Evolutionary conservation across 1,284 basidiomycete species (phyloP), one percentile per base, ranked within the genome.

Genomic region (Kwoniella shivajii): DNA sequence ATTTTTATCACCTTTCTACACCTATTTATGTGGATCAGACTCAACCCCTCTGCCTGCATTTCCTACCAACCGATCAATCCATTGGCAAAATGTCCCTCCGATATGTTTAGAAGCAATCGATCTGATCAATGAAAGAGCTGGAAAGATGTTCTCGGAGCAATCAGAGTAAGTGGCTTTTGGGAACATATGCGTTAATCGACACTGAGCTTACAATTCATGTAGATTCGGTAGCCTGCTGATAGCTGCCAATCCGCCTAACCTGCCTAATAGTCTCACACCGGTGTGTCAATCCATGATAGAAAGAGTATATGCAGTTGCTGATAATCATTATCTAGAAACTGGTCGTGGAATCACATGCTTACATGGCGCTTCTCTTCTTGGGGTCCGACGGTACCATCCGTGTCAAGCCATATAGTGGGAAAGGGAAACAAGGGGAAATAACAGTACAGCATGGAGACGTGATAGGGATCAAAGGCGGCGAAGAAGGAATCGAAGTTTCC

Each of bases 401-500:
- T 20, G 41, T 71, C 22, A 50, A 53, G 31, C 54, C 33, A 29
- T 49, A 29, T 47, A 54, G 18, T 29, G 56, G 30, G 30, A 29
- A 30, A 7, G 36, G n/a, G 16, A 64, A 64, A 29, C 50, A 47
- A 22, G 69, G 63, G 31, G 61, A 68, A 16, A 6, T 76, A 10
- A 64, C 56, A 1, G 50, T 64, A 10, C 72, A 72, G 50, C 74
- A 76, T 56, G 74, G 74, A 5, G 74, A 76, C 60, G 66, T 76
- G 0, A 22, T 74, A 2, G 59, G 66, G 6, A 37, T 71, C 30
- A 61, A 59, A 43, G 54, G 67, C 3, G 72, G 68, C n/a, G 26
- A 45, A 0, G 56, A 57, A 6, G 59, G 52, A 20, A 44, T 75
- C 13, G 74, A 76, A 22, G 50, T 76, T 10, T 54, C 61, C 3